These are phyloP conservation scores for Aegilops bicornis DNA, from an alignment of 176 grass and related monocot species.

Conservation along the genomic window DNA sequence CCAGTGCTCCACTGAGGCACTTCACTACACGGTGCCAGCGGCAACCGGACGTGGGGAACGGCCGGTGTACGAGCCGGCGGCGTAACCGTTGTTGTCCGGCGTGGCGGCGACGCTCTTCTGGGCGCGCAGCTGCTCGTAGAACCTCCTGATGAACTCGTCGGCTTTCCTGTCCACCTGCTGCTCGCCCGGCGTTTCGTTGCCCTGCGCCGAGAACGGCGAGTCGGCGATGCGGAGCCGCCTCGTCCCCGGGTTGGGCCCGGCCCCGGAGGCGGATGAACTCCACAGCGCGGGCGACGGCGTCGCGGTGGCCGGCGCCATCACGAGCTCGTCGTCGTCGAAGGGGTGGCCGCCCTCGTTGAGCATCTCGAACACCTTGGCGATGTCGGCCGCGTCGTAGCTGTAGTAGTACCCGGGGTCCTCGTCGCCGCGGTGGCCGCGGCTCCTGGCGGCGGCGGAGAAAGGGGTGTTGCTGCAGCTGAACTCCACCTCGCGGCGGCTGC, in stretches of 20 bases:
- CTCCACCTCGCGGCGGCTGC: constrained; percentile 61
- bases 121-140: constrained; percentile 79
- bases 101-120: constrained; percentile 59
- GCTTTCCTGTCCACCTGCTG: constrained; percentile 61
- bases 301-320: background rate
- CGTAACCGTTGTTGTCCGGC: constrained; percentile 39
- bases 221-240: constrained; percentile 44
- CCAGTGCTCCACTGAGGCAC: background rate
- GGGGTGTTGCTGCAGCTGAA: constrained; percentile 97
- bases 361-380: constrained; percentile 66
- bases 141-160: constrained; percentile 67
- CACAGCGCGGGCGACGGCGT: constrained; percentile 33
- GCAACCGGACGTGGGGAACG: background rate
- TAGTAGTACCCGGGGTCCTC: constrained; percentile 10
- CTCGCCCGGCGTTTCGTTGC: background rate
- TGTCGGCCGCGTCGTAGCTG: constrained; percentile 63
- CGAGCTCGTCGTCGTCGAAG: constrained; percentile 4
- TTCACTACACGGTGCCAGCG: constrained; percentile 2
- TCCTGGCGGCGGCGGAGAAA: constrained; percentile 13
- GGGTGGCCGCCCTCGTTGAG: constrained; percentile 35
- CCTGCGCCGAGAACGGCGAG: constrained; percentile 36
- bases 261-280: background rate
- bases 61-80: constrained; percentile 17
- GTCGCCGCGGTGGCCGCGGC: background rate
- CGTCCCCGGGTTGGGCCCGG: too few relatives aligned